Evolutionary conservation across 2,329 filamentous ascomycete species (phyloP), one percentile per base, ranked within the genome.

Genomic region (Ophiosphaerella narmari): DNA sequence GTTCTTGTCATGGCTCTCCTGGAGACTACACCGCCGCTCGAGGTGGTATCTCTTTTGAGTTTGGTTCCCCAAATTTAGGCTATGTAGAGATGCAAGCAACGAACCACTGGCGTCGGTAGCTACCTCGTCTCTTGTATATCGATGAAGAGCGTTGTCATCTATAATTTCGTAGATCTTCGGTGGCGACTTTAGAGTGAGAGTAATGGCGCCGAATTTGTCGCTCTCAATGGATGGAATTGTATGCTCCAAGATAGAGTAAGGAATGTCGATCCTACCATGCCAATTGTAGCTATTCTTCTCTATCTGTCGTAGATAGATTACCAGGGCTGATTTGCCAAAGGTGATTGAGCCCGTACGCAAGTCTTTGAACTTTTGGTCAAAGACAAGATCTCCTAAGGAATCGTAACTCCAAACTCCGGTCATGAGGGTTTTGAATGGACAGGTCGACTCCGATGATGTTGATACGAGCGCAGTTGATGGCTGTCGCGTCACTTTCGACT

Each of bases 331-430:
- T 65, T 74, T 42, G 23, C 66, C 63, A 54, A 78, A 70, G 4
- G 66, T 64, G 35, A 76, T 59, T 1, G 49, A 72, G 1, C 77
- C 81, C 36, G 66, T 38, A 50, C 66, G 50, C 63, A 65, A 49
- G 78, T 82, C 63, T 18, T 59, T 58, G 41, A 70, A 74, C 47
- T 80, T 74, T 2, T 71, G 60, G 4, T 73, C 64, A 53, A 80
- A 82, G 5, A 70, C 63, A 9, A 74, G 59, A 1, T 61, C 55
- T 4, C 60, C 58, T 1, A 42, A 34, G 5, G 31, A 47, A 26
- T 68, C 53, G 50, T 77, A 79, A 34, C 67, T 66, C 76, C 77
- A 81, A 1, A 74, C 57, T 4, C 80, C 72, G 8, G 78, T 59
- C 18, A 54, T 65, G 16, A 60, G 54, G 23, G 68, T 64, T 12